phyloP scores from a whole-genome alignment of 495 filamentous ascomycete species.

The Neurospora intermedia region DNA sequence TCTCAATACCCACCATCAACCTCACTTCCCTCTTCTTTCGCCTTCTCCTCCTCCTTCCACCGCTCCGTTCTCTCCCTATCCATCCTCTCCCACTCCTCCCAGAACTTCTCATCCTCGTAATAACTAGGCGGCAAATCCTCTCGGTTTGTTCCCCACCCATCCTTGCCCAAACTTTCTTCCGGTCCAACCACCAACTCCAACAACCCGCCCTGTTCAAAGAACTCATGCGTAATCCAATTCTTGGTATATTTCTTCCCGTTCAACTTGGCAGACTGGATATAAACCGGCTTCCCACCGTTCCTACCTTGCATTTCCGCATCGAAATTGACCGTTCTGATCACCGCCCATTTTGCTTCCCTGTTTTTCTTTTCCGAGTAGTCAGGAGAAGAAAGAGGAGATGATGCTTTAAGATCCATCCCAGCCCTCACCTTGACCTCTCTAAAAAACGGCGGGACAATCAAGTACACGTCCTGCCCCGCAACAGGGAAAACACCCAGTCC shows the following conservation, averaged over 20 bases:
- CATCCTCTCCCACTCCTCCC: background rate
- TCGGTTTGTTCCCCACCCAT: constrained; percentile 49
- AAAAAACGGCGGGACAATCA: constrained; percentile 59
- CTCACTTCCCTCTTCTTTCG: background rate
- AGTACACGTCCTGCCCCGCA: constrained; percentile 63
- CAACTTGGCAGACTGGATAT: constrained; percentile 56
- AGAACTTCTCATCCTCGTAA: background rate
- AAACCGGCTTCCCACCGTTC: constrained; percentile 32
- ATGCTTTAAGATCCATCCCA: constrained; percentile 25
- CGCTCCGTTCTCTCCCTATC: background rate
- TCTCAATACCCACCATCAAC: background rate
- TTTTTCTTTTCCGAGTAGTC: too few species aligned
- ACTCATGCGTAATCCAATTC: constrained; percentile 66
- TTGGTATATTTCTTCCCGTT: constrained; percentile 51
- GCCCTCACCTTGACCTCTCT: constrained; percentile 46
- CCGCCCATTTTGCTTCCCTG: constrained; percentile 39
- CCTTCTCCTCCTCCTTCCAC: background rate
- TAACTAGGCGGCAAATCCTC: constrained; percentile 56
- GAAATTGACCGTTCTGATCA: constrained; percentile 47
- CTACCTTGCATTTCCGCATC: constrained; percentile 27
- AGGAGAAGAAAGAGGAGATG: too few species aligned
- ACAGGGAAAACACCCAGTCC: constrained; percentile 61
- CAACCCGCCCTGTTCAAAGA: constrained; percentile 55
- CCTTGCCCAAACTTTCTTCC: constrained; percentile 41
- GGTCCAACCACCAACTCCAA: constrained; percentile 53